phyloP scores from a whole-genome alignment of 768 basidiomycete species.

The Clavaria fumosa region DNA sequence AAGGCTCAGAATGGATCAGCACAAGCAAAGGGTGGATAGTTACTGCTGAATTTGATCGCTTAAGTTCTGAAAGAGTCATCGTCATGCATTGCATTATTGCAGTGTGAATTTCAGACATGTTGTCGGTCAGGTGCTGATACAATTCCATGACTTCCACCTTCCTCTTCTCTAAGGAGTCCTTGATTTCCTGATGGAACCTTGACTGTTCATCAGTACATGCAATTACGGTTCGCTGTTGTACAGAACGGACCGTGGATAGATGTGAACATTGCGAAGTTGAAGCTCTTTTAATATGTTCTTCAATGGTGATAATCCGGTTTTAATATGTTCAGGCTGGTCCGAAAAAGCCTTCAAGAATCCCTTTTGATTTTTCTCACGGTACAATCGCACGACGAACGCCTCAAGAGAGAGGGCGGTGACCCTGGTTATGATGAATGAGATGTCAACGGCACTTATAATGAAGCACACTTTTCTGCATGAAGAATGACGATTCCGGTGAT shows the following conservation, averaged over 20 bases:
- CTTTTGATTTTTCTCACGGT: conserved; percentile 72
- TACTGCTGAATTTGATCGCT: conserved; percentile 62
- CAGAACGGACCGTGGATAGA: conserved; percentile 65
- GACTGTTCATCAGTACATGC: conserved; percentile 1
- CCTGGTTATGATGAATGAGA: conserved; percentile 23
- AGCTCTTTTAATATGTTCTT: conserved; percentile 89
- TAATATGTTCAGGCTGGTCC: conserved; percentile 92
- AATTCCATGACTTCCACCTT: conserved; percentile 88
- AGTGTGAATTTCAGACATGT: conserved; percentile 86
- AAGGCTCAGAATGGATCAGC: neutral
- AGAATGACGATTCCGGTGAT: conserved; percentile 84
- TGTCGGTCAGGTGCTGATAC: conserved; percentile 67
- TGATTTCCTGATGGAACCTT: conserved; percentile 85
- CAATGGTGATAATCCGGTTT: conserved; percentile 80
- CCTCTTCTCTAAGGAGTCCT: conserved; percentile 64
- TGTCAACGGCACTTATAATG: neutral
- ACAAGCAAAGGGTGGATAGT: conserved; percentile 18
- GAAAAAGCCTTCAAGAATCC: conserved; percentile 97
- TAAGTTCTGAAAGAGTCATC: conserved; percentile 75
- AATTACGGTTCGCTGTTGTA: neutral
- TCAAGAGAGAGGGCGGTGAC: conserved; percentile 75
- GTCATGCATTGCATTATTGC: conserved; percentile 92
- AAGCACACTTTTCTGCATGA: conserved; percentile 72
- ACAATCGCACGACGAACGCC: conserved; percentile 86
- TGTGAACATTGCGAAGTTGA: conserved; percentile 74